Percentiles rank a stretch among this genome's conserved stretches.
These are phyloP conservation scores for Lyophyllum semitale DNA, from an alignment of 768 basidiomycete genomes.

Conservation along the genomic window DNA sequence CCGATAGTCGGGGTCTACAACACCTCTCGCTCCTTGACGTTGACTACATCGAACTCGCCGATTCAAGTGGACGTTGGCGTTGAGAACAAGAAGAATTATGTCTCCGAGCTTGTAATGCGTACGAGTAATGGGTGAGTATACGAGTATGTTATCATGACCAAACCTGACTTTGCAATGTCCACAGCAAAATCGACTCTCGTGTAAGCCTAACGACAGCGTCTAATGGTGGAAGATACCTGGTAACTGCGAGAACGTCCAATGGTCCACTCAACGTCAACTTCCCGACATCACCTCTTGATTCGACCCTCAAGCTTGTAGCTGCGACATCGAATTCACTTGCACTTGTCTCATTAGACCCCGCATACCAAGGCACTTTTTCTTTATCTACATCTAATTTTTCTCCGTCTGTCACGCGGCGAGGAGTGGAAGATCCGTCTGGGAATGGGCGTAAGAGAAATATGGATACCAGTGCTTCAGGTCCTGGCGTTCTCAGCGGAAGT, in stretches of 20 bases:
- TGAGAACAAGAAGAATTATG: constrained; percentile 22
- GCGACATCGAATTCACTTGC: constrained; percentile 37
- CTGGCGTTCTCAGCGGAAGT: constrained; percentile 10
- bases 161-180: neutral
- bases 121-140: constrained; percentile 45
- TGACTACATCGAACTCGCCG: constrained; percentile 42
- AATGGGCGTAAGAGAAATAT: constrained; percentile 21
- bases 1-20: constrained; percentile 45
- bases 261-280: constrained; percentile 29
- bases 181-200: constrained; percentile 32
- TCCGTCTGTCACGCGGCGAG: constrained; percentile 4
- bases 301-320: constrained; percentile 29
- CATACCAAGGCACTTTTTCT: constrained; percentile 39
- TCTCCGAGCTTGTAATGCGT: constrained; percentile 28
- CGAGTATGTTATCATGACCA: neutral
- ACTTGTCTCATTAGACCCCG: constrained; percentile 28
- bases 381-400: constrained; percentile 18
- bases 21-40: constrained; percentile 32
- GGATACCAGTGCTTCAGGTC: neutral
- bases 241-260: constrained; percentile 34
- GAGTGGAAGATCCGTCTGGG: constrained; percentile 24
- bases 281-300: constrained; percentile 34
- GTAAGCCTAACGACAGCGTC: constrained; percentile 33
- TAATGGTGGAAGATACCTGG: constrained; percentile 32
- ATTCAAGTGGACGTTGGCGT: constrained; percentile 42